These are phyloP conservation scores for Plasmodium relictum DNA, from an alignment of 169 alveolate species.

Conservation along the genomic window DNA sequence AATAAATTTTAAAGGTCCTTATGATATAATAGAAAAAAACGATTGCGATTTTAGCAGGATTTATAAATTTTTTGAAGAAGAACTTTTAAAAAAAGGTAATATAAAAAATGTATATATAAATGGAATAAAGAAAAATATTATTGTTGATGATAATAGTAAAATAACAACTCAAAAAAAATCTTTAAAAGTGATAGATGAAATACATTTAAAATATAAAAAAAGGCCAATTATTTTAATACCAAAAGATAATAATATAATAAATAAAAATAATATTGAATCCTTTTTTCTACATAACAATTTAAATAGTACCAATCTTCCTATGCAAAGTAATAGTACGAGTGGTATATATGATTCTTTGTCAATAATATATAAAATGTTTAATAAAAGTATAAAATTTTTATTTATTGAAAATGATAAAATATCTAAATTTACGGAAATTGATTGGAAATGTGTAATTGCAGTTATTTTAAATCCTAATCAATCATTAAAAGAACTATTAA, in stretches of 20 bases:
- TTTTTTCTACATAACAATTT: slow-evolving; percentile 47
- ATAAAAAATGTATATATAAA: slow-evolving; percentile 72
- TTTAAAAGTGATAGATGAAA: slow-evolving; percentile 82
- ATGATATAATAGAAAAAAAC: slow-evolving; percentile 39
- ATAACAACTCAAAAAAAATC: slow-evolving; percentile 10
- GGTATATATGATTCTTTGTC: slow-evolving; percentile 81
- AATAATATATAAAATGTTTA: slow-evolving; percentile 81
- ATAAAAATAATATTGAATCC: slow-evolving; percentile 31
- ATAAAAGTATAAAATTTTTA: slow-evolving; percentile 80
- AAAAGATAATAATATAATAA: slow-evolving; percentile 33
- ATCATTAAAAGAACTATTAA: slow-evolving; percentile 79
- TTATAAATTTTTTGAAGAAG: slow-evolving; percentile 43
- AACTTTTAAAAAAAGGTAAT: slow-evolving; percentile 35
- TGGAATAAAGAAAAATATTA: slow-evolving; percentile 63
- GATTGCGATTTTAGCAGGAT: slow-evolving; percentile 35
- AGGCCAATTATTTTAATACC: slow-evolving; percentile 81
- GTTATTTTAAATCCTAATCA: slow-evolving; percentile 83
- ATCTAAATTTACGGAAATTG: slow-evolving; percentile 79
- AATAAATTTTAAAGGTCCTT: slow-evolving; percentile 23
- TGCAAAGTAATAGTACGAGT: background rate
- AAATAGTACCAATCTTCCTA: slow-evolving; percentile 41
- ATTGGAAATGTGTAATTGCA: slow-evolving; percentile 86
- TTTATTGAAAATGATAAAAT: slow-evolving; percentile 84
- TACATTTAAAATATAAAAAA: slow-evolving; percentile 82
- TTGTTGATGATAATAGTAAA: slow-evolving; percentile 46